These are phyloP conservation scores for Fusarium sp. DNA, from an alignment of 2,329 filamentous ascomycete species.

Conservation along the genomic window DNA sequence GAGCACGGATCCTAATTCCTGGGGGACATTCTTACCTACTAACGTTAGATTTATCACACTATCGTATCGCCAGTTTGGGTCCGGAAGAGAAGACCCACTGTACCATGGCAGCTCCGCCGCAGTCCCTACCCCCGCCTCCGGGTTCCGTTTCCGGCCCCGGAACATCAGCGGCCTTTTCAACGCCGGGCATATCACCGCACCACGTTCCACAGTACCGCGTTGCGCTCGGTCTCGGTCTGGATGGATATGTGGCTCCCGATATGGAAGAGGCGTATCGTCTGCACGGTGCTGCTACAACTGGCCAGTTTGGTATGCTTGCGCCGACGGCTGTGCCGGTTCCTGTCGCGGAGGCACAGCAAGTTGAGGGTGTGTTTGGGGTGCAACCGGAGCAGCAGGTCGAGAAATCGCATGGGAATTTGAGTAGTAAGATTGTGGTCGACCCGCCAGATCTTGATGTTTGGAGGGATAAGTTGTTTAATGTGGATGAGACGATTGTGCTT, in stretches of 20 bases:
- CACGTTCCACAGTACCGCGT: conserved; percentile 11
- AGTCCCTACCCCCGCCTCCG: conserved; percentile 12
- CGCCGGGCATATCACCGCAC: conserved; percentile 13
- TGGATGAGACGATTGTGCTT: conserved; percentile 76
- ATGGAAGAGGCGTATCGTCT: conserved; percentile 36
- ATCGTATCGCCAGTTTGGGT: background rate
- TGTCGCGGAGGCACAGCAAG: conserved; percentile 8
- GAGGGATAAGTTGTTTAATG: conserved; percentile 77
- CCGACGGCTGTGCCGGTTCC: conserved; percentile 42
- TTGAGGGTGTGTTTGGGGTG: conserved; percentile 11
- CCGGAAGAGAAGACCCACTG: background rate
- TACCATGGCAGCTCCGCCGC: conserved; percentile 32
- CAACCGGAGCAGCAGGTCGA: conserved; percentile 3
- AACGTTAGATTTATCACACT: background rate
- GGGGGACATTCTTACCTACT: background rate
- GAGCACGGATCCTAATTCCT: background rate
- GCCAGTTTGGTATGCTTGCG: conserved; percentile 59
- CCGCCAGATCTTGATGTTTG: conserved; percentile 74
- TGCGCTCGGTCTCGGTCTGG: conserved; percentile 26
- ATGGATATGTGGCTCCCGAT: conserved; percentile 25
- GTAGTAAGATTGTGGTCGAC: conserved; percentile 66
- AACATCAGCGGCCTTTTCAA: conserved; percentile 20
- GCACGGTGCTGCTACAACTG: conserved; percentile 24
- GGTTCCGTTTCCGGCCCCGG: conserved; percentile 17
- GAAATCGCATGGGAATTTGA: conserved; percentile 60